These are phyloP conservation scores for Beauveria pseudobassiana DNA, from an alignment of 2,329 filamentous ascomycete genomes.

Conservation along the genomic window DNA sequence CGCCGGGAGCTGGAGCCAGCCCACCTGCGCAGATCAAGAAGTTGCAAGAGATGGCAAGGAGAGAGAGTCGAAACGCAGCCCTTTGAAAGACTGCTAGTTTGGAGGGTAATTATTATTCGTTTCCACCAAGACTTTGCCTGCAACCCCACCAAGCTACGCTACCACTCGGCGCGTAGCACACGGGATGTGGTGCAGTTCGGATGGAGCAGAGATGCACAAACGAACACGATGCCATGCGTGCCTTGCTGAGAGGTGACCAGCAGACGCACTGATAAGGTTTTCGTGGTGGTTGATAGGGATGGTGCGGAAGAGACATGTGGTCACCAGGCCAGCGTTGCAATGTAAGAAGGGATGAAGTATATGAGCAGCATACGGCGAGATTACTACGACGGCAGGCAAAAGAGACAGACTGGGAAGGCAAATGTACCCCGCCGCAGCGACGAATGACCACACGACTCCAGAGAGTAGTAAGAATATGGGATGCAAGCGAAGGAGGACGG, in stretches of 20 bases:
- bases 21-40: not conserved
- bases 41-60: not conserved
- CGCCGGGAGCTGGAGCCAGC: not conserved
- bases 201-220: not conserved
- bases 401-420: not conserved
- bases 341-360: not conserved
- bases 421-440: not conserved
- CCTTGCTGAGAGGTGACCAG: not conserved
- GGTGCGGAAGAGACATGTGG: conserved; percentile 1
- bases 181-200: not conserved
- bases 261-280: not conserved
- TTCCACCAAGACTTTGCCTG: not conserved
- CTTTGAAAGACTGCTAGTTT: not conserved
- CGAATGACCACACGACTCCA: not conserved
- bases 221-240: not conserved
- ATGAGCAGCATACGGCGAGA: not conserved
- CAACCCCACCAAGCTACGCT: not conserved
- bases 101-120: not conserved
- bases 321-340: not conserved
- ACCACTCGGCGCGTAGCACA: not conserved
- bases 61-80: not conserved
- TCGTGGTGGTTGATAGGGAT: not conserved
- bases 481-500: not conserved
- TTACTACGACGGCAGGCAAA: not conserved
- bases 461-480: not conserved